Conservation (phyloP, 164 flowering plant species). For the Magnolia kwangsiensis region DNA sequence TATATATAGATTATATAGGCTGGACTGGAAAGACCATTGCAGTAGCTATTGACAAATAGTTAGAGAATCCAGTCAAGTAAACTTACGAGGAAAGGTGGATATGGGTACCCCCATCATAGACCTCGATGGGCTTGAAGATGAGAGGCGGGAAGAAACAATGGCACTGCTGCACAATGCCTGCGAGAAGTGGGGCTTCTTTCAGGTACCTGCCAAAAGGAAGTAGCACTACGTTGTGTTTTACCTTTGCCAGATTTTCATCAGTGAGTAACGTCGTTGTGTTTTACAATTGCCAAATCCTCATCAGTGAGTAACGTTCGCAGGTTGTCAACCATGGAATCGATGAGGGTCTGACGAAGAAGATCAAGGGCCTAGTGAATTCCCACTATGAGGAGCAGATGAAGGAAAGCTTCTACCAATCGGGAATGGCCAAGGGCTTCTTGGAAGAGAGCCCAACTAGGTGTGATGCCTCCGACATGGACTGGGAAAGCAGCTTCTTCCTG, state of each 20-base stretch:
- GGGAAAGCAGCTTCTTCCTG: conserved; percentile 52
- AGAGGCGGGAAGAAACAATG: conserved; percentile 50
- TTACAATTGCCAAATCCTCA: background rate
- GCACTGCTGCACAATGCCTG: conserved; percentile 62
- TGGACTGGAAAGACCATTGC: background rate
- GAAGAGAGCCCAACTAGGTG: conserved; percentile 2
- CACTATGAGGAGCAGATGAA: conserved; percentile 59
- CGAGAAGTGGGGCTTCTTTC: conserved; percentile 73
- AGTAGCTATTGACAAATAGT: background rate
- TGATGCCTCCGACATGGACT: conserved; percentile 10
- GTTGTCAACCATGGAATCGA: conserved; percentile 67
- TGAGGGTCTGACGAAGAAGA: conserved; percentile 51
- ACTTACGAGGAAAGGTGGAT: background rate
- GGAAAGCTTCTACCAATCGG: conserved; percentile 46
- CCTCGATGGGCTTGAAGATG: conserved; percentile 42
- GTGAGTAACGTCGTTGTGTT: background rate
- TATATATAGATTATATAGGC: background rate
- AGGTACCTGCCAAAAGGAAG: conserved; percentile 28
- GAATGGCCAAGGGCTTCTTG: conserved; percentile 36
- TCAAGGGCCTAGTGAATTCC: conserved; percentile 49
- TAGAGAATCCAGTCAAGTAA: background rate
- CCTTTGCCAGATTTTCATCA: background rate
- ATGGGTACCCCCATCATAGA: conserved; percentile 67
- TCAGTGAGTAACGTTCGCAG: conserved; percentile 32
- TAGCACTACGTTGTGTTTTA: background rate